Evolutionary conservation across 164 flowering plant species (phyloP).

Genomic region (Macadamia tetraphylla): DNA sequence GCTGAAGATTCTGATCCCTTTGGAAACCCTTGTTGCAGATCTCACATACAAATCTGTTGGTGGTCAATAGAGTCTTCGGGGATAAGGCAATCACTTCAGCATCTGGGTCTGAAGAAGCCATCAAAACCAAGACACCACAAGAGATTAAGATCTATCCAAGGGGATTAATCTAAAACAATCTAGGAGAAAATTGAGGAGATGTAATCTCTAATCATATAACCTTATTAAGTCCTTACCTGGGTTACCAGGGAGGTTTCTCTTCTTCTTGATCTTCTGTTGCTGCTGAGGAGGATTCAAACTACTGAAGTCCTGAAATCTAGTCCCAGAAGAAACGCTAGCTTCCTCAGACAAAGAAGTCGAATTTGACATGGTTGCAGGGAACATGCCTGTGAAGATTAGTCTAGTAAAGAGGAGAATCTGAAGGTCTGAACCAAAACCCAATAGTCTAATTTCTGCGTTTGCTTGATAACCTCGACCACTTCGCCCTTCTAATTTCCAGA

Average conservation of each 20-base stretch:
- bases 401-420: constrained; percentile 22
- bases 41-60: constrained; percentile 89
- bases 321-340: constrained; percentile 50
- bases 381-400: no score
- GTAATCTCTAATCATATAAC: no score
- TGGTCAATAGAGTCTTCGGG: constrained; percentile 70
- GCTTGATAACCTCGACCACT: constrained; percentile 10
- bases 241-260: constrained; percentile 84
- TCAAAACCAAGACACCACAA: background rate
- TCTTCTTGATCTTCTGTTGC: constrained; percentile 55
- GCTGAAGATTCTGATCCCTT: constrained; percentile 93
- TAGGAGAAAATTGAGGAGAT: background rate
- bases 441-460: constrained; percentile 7
- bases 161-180: background rate
- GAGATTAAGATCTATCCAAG: background rate
- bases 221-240: constrained; percentile 46
- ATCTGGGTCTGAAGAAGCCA: constrained; percentile 65
- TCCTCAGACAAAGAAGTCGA: constrained; percentile 74
- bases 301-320: constrained; percentile 40
- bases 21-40: constrained; percentile 95
- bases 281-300: constrained; percentile 30
- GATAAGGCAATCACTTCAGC: constrained; percentile 92
- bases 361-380: constrained; percentile 51
- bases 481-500: background rate
- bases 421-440: constrained; percentile 22